Conservation (phyloP, 495 filamentous ascomycete species). For the Aspergillus indologenus region DNA sequence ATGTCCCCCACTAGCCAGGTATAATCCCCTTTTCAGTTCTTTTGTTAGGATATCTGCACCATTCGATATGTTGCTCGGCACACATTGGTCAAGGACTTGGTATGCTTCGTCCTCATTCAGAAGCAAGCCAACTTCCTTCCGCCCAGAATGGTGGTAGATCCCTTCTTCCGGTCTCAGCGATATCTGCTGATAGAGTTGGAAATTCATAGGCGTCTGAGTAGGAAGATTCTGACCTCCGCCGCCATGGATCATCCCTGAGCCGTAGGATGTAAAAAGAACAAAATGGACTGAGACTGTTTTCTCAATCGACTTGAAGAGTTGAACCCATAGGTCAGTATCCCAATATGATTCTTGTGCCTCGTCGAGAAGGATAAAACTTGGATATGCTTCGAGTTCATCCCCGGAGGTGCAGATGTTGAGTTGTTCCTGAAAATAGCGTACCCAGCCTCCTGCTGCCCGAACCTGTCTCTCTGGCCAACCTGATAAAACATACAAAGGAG, state of each 20-base stretch:
- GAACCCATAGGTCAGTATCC: slow-evolving; percentile 15
- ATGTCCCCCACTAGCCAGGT: slow-evolving; percentile 17
- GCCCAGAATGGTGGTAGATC: neutral
- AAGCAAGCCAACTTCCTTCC: slow-evolving; percentile 18
- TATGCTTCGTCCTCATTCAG: slow-evolving; percentile 16
- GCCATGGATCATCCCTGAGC: slow-evolving; percentile 11
- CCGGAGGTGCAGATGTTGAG: no score
- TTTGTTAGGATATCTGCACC: slow-evolving; percentile 13
- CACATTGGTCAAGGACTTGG: slow-evolving; percentile 4
- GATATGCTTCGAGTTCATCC: slow-evolving; percentile 14
- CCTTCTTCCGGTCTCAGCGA: slow-evolving; percentile 12
- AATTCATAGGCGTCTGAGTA: slow-evolving; percentile 13
- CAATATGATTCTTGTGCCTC: slow-evolving; percentile 18
- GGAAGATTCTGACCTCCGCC: neutral
- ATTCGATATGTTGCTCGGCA: no score
- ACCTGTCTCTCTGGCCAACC: slow-evolving; percentile 7
- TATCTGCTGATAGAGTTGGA: slow-evolving; percentile 16
- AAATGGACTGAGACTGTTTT: no score
- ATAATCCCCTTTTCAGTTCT: slow-evolving; percentile 19
- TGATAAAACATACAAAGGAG: slow-evolving; percentile 11
- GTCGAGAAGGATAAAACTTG: slow-evolving; percentile 14
- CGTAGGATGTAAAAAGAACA: slow-evolving; percentile 23
- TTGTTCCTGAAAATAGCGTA: no score
- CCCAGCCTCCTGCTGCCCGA: no score
- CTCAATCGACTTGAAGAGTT: slow-evolving; percentile 20